phyloP scores from a whole-genome alignment of 163 green algal genomes.

The Chloromonas sp. region DNA sequence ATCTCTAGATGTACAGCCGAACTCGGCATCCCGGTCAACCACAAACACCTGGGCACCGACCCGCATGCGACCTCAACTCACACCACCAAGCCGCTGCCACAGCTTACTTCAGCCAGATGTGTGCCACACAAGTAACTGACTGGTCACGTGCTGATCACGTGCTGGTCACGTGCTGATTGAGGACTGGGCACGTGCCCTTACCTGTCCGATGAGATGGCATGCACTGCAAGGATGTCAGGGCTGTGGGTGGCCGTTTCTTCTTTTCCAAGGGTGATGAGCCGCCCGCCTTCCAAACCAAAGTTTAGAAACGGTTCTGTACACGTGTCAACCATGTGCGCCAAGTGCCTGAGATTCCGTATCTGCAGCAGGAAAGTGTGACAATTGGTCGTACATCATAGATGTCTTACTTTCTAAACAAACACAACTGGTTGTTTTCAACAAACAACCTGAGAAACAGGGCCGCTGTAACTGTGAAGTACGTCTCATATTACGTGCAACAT shows the following conservation, averaged over 20 bases:
- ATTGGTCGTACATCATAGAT: too few species aligned
- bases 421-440: too few species aligned
- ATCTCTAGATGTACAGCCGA: neutral
- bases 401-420: too few species aligned
- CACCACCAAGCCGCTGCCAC: too few species aligned
- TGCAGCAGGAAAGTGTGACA: neutral
- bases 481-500: too few species aligned
- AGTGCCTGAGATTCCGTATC: slow-evolving; percentile 43
- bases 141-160: neutral
- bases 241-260: slow-evolving; percentile 23
- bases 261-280: slow-evolving; percentile 37
- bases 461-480: too few species aligned
- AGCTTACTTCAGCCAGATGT: neutral
- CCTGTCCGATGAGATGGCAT: slow-evolving; percentile 53
- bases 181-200: slow-evolving; percentile 1
- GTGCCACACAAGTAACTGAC: neutral
- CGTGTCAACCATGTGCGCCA: slow-evolving; percentile 26
- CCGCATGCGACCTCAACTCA: too few species aligned
- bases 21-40: neutral
- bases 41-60: too few species aligned
- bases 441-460: too few species aligned
- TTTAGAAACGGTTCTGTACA: slow-evolving; percentile 50
- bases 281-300: slow-evolving; percentile 54
- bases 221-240: slow-evolving; percentile 43
- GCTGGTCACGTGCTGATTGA: neutral